These are phyloP conservation scores for Polygonum aviculare DNA, from an alignment of 148 eudicot genomes.

Conservation along the genomic window DNA sequence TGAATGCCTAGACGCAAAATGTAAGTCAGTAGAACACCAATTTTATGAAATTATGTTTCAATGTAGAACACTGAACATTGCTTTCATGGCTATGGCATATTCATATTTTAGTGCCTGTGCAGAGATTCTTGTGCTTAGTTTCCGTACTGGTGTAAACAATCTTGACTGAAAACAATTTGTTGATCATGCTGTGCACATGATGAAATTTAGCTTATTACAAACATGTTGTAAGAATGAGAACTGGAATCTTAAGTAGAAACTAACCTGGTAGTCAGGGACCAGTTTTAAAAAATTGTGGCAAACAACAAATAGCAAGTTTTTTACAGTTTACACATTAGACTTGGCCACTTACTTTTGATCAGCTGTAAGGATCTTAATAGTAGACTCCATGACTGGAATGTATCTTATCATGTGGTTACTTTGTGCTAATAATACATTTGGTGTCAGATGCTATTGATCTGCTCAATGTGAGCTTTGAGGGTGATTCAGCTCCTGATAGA, in stretches of 20 bases:
- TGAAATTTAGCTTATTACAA: not conserved
- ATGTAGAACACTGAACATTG: not conserved
- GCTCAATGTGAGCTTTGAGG: constrained; percentile 90
- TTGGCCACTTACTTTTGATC: not conserved
- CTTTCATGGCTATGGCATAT: not conserved
- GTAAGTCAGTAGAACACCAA: constrained; percentile 29
- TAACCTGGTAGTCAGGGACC: not conserved
- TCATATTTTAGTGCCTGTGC: not conserved
- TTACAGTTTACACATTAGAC: not conserved
- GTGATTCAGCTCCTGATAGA: constrained; percentile 87
- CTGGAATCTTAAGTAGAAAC: not conserved
- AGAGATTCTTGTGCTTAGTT: not conserved
- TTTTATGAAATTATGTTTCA: not conserved
- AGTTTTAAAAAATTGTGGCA: not conserved
- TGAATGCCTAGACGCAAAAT: constrained; percentile 65
- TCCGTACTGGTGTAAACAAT: not conserved
- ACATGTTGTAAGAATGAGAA: not conserved
- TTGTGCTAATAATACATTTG: not conserved
- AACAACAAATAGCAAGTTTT: not conserved
- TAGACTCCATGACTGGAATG: not conserved
- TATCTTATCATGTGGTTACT: not conserved
- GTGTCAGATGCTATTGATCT: constrained; percentile 81
- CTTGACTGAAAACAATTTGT: not conserved
- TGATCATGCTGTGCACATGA: not conserved
- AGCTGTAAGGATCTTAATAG: not conserved